These are phyloP conservation scores for Colletotrichum siamense DNA, from an alignment of 2,329 filamentous ascomycete species.

Conservation along the genomic window DNA sequence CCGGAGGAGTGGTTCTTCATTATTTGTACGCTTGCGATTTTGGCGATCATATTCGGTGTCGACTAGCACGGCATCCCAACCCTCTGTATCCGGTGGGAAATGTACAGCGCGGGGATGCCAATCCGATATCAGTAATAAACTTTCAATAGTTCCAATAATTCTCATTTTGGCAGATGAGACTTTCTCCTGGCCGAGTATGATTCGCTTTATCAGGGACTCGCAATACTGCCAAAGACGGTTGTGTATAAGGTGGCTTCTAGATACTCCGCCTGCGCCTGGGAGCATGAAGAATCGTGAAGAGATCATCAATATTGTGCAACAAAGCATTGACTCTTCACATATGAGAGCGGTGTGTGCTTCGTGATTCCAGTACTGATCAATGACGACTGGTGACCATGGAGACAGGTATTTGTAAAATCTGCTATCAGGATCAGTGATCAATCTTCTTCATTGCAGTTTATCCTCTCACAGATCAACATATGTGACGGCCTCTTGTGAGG, in stretches of 20 bases:
- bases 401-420: slow-evolving; percentile 14
- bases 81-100: slow-evolving; percentile 27
- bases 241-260: slow-evolving; percentile 24
- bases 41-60: slow-evolving; percentile 25
- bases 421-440: neutral
- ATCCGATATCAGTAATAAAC: slow-evolving; percentile 27
- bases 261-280: slow-evolving; percentile 24
- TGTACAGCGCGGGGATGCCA: slow-evolving; percentile 27
- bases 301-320: slow-evolving; percentile 26
- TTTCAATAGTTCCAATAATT: slow-evolving; percentile 24
- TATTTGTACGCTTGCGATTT: slow-evolving; percentile 22
- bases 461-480: slow-evolving; percentile 27
- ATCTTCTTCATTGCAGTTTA: neutral
- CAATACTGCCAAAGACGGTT: slow-evolving; percentile 26
- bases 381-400: neutral
- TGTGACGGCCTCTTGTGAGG: slow-evolving; percentile 30
- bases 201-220: slow-evolving; percentile 24
- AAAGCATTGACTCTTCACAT: slow-evolving; percentile 25
- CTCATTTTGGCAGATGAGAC: slow-evolving; percentile 25
- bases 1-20: slow-evolving; percentile 26
- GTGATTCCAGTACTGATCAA: slow-evolving; percentile 5
- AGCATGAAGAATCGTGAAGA: slow-evolving; percentile 27
- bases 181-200: slow-evolving; percentile 26
- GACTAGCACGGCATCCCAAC: slow-evolving; percentile 25
- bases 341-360: slow-evolving; percentile 17